phyloP scores from a whole-genome alignment of 2,329 filamentous ascomycete genomes.

The Neofusicoccum cordaticola region DNA sequence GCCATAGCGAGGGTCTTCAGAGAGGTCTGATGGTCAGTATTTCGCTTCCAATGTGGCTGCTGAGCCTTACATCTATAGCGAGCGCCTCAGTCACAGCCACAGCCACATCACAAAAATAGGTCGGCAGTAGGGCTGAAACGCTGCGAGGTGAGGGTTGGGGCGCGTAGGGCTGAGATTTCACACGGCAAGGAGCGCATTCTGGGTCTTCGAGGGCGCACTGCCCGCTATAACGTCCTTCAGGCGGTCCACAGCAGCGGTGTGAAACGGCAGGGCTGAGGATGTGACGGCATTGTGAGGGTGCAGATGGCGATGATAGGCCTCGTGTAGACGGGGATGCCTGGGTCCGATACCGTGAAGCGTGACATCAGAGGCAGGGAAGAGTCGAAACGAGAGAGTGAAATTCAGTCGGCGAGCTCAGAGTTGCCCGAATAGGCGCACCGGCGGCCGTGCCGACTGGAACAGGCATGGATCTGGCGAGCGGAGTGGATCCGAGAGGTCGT shows the following conservation, averaged over 20 bases:
- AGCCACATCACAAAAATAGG: conserved; percentile 14
- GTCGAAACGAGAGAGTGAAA: background rate
- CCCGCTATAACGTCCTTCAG: background rate
- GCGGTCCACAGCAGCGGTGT: background rate
- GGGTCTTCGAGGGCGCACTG: background rate
- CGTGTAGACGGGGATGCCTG: background rate
- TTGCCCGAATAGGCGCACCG: background rate
- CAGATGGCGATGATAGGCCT: background rate
- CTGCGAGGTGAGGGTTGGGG: background rate
- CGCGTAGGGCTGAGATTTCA: conserved; percentile 12
- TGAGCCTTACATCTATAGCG: conserved; percentile 6
- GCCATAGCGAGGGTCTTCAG: background rate
- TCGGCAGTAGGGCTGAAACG: background rate
- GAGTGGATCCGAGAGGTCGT: background rate
- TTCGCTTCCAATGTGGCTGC: background rate
- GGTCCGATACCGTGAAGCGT: background rate
- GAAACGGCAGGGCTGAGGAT: conserved; percentile 5
- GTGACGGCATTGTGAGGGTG: background rate
- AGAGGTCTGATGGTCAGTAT: background rate
- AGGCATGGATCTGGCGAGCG: background rate
- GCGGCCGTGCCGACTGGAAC: background rate
- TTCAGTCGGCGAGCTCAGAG: background rate
- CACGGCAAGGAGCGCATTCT: background rate
- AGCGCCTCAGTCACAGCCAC: background rate
- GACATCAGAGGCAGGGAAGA: background rate